Percentiles rank a stretch among this genome's conserved stretches.
These are phyloP conservation scores for Cyclospora cayetanensis DNA, from an alignment of 169 alveolate genomes.

Conservation along the genomic window DNA sequence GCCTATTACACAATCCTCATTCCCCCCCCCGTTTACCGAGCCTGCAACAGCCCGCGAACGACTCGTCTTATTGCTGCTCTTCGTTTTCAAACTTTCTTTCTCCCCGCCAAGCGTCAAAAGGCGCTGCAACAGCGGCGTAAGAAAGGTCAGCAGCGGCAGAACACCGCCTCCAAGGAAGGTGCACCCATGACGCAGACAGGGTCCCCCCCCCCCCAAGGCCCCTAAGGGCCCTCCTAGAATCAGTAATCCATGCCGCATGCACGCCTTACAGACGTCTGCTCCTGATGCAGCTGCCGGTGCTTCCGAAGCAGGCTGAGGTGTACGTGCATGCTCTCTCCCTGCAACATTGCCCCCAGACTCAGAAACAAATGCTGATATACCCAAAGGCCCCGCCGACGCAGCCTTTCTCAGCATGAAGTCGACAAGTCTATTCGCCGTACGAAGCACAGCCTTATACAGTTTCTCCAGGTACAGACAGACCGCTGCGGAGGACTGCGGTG, in stretches of 20 bases:
- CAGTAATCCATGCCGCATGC: neutral
- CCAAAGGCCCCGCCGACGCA: neutral
- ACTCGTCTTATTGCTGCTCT: neutral
- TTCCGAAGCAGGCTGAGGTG: neutral
- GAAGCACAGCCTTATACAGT: neutral
- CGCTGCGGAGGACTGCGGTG: neutral
- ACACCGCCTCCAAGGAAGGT: slow-evolving; percentile 42
- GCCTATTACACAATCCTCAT: neutral
- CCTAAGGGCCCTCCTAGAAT: neutral
- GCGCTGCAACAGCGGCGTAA: slow-evolving; percentile 48
- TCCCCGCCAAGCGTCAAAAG: neutral
- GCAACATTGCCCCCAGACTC: neutral
- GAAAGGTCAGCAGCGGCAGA: slow-evolving; percentile 13
- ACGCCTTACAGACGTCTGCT: neutral
- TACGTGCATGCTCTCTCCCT: neutral
- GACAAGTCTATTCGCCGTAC: slow-evolving; percentile 13
- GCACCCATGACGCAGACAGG: slow-evolving; percentile 53
- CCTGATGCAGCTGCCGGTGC: slow-evolving; percentile 30
- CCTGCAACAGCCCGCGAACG: neutral
- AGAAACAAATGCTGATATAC: neutral
- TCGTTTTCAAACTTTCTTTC: neutral
- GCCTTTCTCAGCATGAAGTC: neutral
- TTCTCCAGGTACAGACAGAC: neutral
- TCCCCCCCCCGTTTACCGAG: neutral
- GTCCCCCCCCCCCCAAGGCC: neutral